Base-by-base conservation (phyloP, 2,329 filamentous ascomycete species). In the Capronia americana region DNA sequence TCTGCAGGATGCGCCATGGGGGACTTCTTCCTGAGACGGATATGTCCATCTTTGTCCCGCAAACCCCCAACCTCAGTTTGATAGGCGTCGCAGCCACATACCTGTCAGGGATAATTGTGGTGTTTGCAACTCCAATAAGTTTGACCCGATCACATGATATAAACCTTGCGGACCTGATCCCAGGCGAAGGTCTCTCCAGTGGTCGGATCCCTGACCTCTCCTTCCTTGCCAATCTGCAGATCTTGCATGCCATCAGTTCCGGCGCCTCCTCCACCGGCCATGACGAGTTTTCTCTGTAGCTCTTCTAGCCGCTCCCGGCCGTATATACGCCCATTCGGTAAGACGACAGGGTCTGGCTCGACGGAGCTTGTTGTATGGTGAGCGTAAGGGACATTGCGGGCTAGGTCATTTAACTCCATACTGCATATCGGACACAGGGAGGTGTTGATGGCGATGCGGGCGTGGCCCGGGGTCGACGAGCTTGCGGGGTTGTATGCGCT, bases 371-470 rank as follows among this genome's bases (percentile, higher is more conserved):
- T 96, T 32, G 91, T 93, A 77, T 99, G 95, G 75, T 97, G 91
- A 2, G 95, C 95, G 74, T 98, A 98, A 0, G 95, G 95, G 53
- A 99, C 91, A 73, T 90, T 89, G 59, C 90, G 85, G 1, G 95
- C 94, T 38, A 99, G 86, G 74, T 93, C 91, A 77, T 98, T 98
- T 63, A 99, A 86, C 79, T 99, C 95, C 0, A 91, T 95, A 56
- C 91, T 95, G 82, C 95, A 99, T 75, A 99, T 98, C 2, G 95
- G 95, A 74, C 95, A 99, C 50, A 98, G 88, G 57, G 88, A 90
- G 7, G 91, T 90, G 1, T 68, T 70, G 14, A 70, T 69, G 2
- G 70, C 67, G 20, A 73, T 69, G 0, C 90, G 85, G 30, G 80
- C 82, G 55, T 81, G 79, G 23, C 80, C 81, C 62, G 82, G 83